Evolutionary conservation across 2,329 filamentous ascomycete species (phyloP).

Genomic region (Diplocarpon rosae): DNA sequence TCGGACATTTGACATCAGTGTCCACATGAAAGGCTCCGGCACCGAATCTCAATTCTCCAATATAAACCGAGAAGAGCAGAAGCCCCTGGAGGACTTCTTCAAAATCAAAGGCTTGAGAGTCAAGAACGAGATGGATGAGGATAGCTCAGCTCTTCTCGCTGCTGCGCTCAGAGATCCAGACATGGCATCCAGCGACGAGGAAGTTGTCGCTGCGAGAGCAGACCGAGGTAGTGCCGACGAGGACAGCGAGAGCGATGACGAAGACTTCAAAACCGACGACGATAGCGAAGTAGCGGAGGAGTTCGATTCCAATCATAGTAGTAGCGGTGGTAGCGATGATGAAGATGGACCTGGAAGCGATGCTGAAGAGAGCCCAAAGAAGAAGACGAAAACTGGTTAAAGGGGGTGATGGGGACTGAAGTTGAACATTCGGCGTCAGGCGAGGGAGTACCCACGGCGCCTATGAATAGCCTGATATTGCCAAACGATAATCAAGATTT

Average conservation of each 20-base stretch:
- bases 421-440: slow-evolving; percentile 4
- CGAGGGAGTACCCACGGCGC: too few species aligned
- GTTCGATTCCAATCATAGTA: slow-evolving; percentile 85
- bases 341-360: slow-evolving; percentile 52
- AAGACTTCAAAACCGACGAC: slow-evolving; percentile 87
- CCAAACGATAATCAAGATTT: too few species aligned
- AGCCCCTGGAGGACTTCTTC: slow-evolving; percentile 95
- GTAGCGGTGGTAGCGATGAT: slow-evolving; percentile 60
- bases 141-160: slow-evolving; percentile 59
- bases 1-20: slow-evolving; percentile 93
- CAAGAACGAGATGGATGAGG: slow-evolving; percentile 98
- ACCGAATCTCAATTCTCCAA: slow-evolving; percentile 96
- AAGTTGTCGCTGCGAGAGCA: slow-evolving; percentile 56
- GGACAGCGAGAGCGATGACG: slow-evolving; percentile 88
- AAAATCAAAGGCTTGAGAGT: slow-evolving; percentile 88
- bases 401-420: background rate
- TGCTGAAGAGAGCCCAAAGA: slow-evolving; percentile 39
- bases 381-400: slow-evolving; percentile 32
- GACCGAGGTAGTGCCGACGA: slow-evolving; percentile 90
- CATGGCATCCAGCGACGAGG: slow-evolving; percentile 64
- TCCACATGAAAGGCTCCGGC: slow-evolving; percentile 76
- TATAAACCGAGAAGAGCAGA: slow-evolving; percentile 96
- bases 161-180: slow-evolving; percentile 76
- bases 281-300: slow-evolving; percentile 96
- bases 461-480: too few species aligned